Evolutionary conservation across 805 yeast species (phyloP), one percentile per base, ranked within the genome.

Genomic region (Debaryomyces castellii): DNA sequence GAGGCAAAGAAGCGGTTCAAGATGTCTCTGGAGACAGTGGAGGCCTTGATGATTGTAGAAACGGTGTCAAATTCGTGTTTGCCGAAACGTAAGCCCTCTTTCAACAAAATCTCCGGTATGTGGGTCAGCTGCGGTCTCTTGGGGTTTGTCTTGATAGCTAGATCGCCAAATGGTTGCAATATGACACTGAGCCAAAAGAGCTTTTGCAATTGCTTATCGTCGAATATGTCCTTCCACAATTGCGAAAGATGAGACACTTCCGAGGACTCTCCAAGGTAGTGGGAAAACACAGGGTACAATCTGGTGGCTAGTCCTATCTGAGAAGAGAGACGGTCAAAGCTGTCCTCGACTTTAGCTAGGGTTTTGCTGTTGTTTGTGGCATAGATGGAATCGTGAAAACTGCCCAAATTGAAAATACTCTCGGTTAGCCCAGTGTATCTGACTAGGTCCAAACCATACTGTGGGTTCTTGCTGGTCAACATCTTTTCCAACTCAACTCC

Each of bases 401-500:
- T 52, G 2, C 70, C 69, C 3, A 62, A 51, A 40, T 62, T 62
- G 62, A 90, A 87, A 2, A 90, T 77, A 9, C 79, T 74, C 14
- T 78, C 76, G 27, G 76, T 79, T 32, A 90, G 69, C 0, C 73
- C 72, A 11, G 82, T 80, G 32, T 74, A 68, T 40, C 76, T 76
- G 32, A 91, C 71, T 48, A 87, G 62, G 18, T 72, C 63, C 46
- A 90, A 64, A 0, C 94, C 96, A 49, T 79, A 74, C 0, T 73
- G 63, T 0, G 91, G 87, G 54, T 83, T 74, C 6, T 67, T 58
- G 5, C 90, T 80, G n/a, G 65, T 64, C n/a, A 92, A 67, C 33
- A 85, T 85, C 63, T 94, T 94, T 38, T 77, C 83, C 40, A 91
- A 63, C 59, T 94, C 99, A 5, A 80, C 82, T 2, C 97, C 97